Evolutionary conservation across 208 protist genomes (phyloP).

Genomic region (Leishmania major): DNA sequence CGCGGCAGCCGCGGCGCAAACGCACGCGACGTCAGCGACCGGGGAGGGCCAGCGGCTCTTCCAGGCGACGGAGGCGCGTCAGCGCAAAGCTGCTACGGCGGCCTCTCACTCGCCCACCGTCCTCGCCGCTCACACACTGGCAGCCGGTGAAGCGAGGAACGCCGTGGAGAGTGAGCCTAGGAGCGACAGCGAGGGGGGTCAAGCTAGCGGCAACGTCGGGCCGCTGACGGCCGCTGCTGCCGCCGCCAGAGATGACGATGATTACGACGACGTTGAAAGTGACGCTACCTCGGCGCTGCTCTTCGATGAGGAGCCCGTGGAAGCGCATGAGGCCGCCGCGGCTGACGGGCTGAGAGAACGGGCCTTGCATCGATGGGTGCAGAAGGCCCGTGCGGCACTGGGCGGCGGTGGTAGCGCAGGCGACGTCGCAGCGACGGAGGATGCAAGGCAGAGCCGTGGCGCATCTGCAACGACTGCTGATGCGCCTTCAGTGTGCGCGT

Average conservation of each 20-base stretch:
- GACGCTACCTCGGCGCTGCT: neutral
- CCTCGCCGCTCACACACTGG: neutral
- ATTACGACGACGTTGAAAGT: neutral
- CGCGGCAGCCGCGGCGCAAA: neutral
- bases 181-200: neutral
- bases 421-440: neutral
- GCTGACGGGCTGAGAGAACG: neutral
- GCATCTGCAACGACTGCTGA: neutral
- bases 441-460: neutral
- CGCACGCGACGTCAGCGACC: neutral
- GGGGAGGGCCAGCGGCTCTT: too few relatives aligned
- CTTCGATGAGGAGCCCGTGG: neutral
- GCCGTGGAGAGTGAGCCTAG: conserved; percentile 3
- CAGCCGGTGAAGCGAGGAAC: neutral
- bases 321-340: neutral
- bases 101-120: neutral
- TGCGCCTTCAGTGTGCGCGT: neutral
- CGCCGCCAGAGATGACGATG: neutral
- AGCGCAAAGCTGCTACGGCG: neutral
- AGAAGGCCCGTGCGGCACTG: neutral
- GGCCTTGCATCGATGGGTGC: conserved; percentile 5
- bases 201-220: neutral
- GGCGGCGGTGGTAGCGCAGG: neutral
- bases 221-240: neutral
- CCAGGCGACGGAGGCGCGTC: neutral